Base-by-base conservation (phyloP, 2,329 filamentous ascomycete species). In the Fusarium nanum region DNA sequence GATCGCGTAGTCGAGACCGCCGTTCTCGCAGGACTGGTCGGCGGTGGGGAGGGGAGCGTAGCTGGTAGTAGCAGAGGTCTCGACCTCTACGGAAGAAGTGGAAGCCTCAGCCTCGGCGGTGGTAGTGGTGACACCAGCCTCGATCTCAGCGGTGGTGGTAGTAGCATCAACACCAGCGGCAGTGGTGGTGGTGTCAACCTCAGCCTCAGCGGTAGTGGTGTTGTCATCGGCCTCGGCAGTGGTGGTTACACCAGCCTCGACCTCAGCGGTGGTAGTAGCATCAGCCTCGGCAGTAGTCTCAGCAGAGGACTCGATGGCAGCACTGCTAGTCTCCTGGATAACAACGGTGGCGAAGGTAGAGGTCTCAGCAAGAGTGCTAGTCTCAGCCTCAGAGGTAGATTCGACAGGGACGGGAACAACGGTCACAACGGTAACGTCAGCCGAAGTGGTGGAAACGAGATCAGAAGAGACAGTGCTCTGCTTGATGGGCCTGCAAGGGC, bases 21-120 rank as follows among this genome's bases (percentile, higher is more conserved):
- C 60, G 9, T 63, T 63, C 0, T 55, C 47, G 18, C 60, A 63
- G 14, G 60, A 63, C 6, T 63, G 60, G 7, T 63, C 60, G 2
- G 60, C 57, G 27, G 60, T 63, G 0, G 60, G 60, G 11, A 40
- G 23, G 32, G 22, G 45, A 14, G 56, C 55, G 22, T 59, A 48
- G 6, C 28, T 61, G 18, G 56, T 61, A 20, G 37, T 40, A 2
- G 46, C 25, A 2, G 42, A 27, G 7, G 25, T 27, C 3, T 47
- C 54, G 12, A 30, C 12, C 3, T 42, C 41, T 7, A 6, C 14
- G 9, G 25, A 27, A 0, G 54, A 22, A 3, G 42, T 48, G 5
- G n/a, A 27, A 14, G 30, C 16, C 20, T 40, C 57, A 2, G 57
- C 12, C 16, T 57, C 40, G 7, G 20, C n/a, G 0, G 30, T 16